These are phyloP conservation scores for Secale cereale DNA, from an alignment of 176 grass and related monocot genomes.

Conservation along the genomic window DNA sequence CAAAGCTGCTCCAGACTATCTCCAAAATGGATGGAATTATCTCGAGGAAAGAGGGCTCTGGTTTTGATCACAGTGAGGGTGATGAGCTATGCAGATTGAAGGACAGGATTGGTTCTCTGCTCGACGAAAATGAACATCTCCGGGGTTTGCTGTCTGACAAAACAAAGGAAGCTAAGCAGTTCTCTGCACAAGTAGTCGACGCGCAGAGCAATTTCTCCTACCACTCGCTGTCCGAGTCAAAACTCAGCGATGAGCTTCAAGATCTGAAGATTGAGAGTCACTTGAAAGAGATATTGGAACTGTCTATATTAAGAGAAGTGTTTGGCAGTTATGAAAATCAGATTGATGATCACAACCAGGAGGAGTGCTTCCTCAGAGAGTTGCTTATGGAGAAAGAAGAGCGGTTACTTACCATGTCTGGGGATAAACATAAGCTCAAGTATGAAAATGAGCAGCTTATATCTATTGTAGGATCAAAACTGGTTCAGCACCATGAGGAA, in stretches of 20 bases:
- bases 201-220: background rate
- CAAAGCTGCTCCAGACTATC: conserved; percentile 49
- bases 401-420: conserved; percentile 24
- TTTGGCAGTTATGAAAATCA: conserved; percentile 27
- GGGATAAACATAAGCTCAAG: conserved; percentile 67
- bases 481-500: conserved; percentile 69
- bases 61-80: conserved; percentile 19
- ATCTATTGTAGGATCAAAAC: conserved; percentile 44
- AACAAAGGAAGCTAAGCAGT: conserved; percentile 31
- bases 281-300: conserved; percentile 38
- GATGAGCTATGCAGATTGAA: conserved; percentile 40
- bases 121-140: conserved; percentile 54
- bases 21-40: conserved; percentile 59
- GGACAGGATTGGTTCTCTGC: conserved; percentile 42
- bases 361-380: conserved; percentile 44
- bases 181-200: conserved; percentile 35
- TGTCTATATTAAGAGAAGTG: conserved; percentile 41
- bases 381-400: conserved; percentile 54
- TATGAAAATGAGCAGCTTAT: conserved; percentile 60
- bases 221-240: conserved; percentile 26
- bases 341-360: conserved; percentile 45
- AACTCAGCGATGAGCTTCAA: conserved; percentile 39
- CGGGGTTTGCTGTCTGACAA: conserved; percentile 47
- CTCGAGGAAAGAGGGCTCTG: conserved; percentile 23
- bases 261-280: conserved; percentile 46